Conservation (phyloP, 2,329 filamentous ascomycete species). For the Phialemonium atrogriseum region DNA sequence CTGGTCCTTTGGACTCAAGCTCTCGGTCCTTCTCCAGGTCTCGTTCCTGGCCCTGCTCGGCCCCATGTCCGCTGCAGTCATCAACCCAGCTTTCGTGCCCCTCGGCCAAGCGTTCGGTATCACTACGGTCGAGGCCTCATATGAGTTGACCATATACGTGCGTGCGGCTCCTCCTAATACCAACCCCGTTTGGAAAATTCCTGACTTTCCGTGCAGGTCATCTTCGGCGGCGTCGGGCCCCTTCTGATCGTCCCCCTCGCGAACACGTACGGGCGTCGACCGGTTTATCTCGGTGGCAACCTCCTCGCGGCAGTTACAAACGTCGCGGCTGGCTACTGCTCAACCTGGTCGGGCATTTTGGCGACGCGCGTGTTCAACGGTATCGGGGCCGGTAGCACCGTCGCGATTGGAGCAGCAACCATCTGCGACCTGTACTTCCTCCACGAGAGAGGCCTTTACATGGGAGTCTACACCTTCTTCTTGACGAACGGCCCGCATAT, state of each 20-base stretch:
- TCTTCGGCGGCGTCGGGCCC: slow-evolving; percentile 23
- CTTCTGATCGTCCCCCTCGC: slow-evolving; percentile 17
- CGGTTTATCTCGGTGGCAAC: slow-evolving; percentile 20
- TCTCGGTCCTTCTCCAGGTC: slow-evolving; percentile 18
- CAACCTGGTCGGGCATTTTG: slow-evolving; percentile 12
- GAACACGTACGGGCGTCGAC: slow-evolving; percentile 24
- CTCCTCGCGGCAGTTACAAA: slow-evolving; percentile 20
- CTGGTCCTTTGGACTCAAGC: slow-evolving; percentile 14
- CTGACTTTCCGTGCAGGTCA: slow-evolving; percentile 17
- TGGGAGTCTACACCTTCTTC: slow-evolving; percentile 15
- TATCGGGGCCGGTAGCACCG: slow-evolving; percentile 9
- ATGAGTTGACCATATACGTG: too few species aligned
- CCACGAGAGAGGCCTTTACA: slow-evolving; percentile 16
- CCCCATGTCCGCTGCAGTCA: slow-evolving; percentile 17
- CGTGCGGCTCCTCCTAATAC: too few species aligned
- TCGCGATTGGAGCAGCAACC: slow-evolving; percentile 12
- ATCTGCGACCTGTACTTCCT: slow-evolving; percentile 15
- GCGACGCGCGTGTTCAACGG: slow-evolving; percentile 14
- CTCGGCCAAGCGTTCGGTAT: slow-evolving; percentile 20
- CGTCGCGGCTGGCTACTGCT: slow-evolving; percentile 16
- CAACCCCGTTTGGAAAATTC: too few species aligned
- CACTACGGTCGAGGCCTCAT: slow-evolving; percentile 20
- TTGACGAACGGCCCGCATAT: slow-evolving; percentile 14
- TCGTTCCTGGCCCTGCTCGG: slow-evolving; percentile 22
- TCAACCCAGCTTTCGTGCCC: slow-evolving; percentile 23